Evolutionary conservation across 139 green algal genomes (phyloP), one percentile per base, ranked within the genome.

Genomic region (Nannochloris sp.): DNA sequence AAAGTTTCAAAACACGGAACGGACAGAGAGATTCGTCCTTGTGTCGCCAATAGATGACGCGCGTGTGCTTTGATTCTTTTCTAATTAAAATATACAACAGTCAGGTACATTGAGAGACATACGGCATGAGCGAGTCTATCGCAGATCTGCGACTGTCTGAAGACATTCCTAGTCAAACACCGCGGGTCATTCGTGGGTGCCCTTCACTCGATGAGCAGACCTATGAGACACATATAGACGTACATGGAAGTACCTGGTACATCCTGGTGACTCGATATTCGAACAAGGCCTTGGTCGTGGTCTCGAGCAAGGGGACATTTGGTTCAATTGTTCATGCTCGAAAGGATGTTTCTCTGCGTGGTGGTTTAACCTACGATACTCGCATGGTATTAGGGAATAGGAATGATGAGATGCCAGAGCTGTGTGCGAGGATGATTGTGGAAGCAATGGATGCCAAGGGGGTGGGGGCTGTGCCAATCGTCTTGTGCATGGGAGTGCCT

Each of bases 271-370:
- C 46, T 23, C 46, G 17, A 23, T 83, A 82, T 46, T 14, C 46
- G 1, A 64, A 83, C 57, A 55, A 56, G 9, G 16, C 82, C 3
- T n/a, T 83, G 49, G 50, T 82, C 1, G 48, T 80, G 16, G 61
- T 36, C 13, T 73, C 68, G 2, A 69, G 79, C 37, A 45, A 70
- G 14, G 72, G 60, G 45, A 82, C 65, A 5, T 50, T 83, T 20
- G 76, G 76, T 26, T 70, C 69, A 10, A 45, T 83, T 0, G 49
- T 79, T 31, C 23, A 51, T 1, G 65, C 76, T 9, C 57, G 66
- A 57, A 63, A 56, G n/a, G 65, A 75, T 29, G 20, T 6, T 20
- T 53, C 63, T 20, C 53, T 77, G 3, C 62, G 57, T 29, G 62
- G 58, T 31, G 75, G 49, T 30, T 55, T 36, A 43, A 70, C 57